Conservation (phyloP, 257 asterid species). For the Solanum raphanifolium region DNA sequence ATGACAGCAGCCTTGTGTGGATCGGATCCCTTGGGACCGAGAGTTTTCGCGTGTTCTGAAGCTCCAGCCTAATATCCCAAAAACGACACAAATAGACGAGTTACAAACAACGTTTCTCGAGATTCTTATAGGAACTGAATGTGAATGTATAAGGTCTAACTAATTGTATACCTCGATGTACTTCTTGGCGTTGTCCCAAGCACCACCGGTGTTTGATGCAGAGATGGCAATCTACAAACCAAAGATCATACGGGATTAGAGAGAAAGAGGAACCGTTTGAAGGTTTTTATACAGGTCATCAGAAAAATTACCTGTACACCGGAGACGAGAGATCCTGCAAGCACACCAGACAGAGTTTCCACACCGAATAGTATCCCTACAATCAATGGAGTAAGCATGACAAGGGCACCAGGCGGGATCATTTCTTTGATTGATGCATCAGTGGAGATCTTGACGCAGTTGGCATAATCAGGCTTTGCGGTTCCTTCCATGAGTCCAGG, state of each 20-base stretch:
- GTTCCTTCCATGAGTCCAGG: constrained; percentile 79
- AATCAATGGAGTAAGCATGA: constrained; percentile 76
- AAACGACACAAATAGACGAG: neutral
- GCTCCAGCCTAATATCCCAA: constrained; percentile 33
- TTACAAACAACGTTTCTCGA: neutral
- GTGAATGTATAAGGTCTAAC: neutral
- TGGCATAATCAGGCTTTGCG: constrained; percentile 67
- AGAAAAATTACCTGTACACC: constrained; percentile 55
- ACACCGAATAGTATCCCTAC: constrained; percentile 71
- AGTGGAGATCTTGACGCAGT: constrained; percentile 73
- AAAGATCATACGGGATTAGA: neutral
- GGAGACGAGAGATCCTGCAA: constrained; percentile 73
- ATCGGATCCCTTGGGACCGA: constrained; percentile 53
- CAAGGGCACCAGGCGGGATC: constrained; percentile 87
- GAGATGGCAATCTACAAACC: constrained; percentile 13
- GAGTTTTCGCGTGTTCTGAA: constrained; percentile 40
- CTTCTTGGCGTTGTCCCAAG: constrained; percentile 21
- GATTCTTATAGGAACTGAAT: neutral
- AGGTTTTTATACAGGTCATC: neutral
- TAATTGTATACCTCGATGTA: constrained; percentile 7
- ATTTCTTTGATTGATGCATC: constrained; percentile 77
- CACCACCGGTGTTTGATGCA: constrained; percentile 17
- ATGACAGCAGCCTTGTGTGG: constrained; percentile 56
- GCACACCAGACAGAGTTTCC: constrained; percentile 73
- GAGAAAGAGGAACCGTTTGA: neutral